Evolutionary conservation across 2,329 filamentous ascomycete genomes (phyloP), one percentile per base, ranked within the genome.

Genomic region (Tolypocladium paradoxum): DNA sequence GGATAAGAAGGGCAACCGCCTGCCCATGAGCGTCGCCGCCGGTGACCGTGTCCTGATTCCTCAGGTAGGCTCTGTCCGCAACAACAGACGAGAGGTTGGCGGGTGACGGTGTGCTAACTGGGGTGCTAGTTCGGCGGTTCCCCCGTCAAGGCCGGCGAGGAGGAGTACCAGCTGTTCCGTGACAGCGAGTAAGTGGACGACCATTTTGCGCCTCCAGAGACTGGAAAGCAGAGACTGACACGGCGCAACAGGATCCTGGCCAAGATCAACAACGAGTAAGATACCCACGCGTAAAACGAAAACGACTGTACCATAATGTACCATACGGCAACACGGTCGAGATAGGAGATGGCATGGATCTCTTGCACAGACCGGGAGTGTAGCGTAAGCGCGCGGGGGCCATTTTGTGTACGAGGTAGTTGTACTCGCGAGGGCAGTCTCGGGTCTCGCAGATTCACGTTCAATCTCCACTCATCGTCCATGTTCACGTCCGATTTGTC

Each of bases 241-340:
- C 5, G 8, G 29, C 27, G n/a, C 16, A 6, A 22, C 18, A 96
- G 92, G 73, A 89, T 99, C 63, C 84, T 99, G 57, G 93, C 93
- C 72, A 99, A 97, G 87, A 96, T 99, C 82, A 96, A 90, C 82
- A 96, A 90, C 76, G 92, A 97, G 81, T 96, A 79, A 65, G 61
- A 60, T 61, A 64, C 58, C 61, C 61, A 56, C 52, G 55, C 59
- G 36, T 18, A 33, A 53, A 34, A 50, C 8, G 53, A 47, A 31
- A 54, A 56, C 60, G 56, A 55, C 58, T 68, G 65, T 67, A 70
- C 60, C 62, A 69, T 68, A 68, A 51, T 68, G 65, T 67, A 69
- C 55, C 57, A 69, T 68, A 69, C 47, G 52, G 56, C 38, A 56
- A 54, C 57, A 56, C 36, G 37, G 48, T 54, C 48, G 49, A 31